Base-by-base conservation (phyloP, 306 rosid genomes). In the Hippophae gyantsensis region DNA sequence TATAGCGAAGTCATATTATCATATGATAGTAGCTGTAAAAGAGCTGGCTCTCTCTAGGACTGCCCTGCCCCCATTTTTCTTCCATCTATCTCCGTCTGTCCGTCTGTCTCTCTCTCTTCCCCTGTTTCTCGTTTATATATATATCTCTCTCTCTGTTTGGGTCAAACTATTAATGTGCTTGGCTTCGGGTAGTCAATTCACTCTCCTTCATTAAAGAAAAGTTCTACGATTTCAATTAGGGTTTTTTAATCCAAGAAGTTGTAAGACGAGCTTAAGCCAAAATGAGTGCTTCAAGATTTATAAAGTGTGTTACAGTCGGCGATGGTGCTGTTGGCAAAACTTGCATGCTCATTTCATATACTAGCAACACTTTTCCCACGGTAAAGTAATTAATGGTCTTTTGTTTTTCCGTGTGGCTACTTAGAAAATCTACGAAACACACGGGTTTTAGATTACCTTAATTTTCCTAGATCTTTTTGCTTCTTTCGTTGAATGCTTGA, bases 301-400 rank as follows among this genome's bases (percentile, higher is more conserved):
- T 90, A 8, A 90, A 90, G 86, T 90, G 97, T 49, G 97, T 90
- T 50, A 90, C 97, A 0, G 97, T 90, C 0, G 97, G 97, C 43
- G 97, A 90, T 46, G 95, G 97, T 42, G 97, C 97, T 3, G 95
- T 90, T 41, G 97, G 97, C 70, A 87, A 90, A 74, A 90, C 97
- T 67, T 90, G 97, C 77, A 84, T 90, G 97, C 97, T 87, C 61
- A 90, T 90, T 72, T 90, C 97, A 59, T 86, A 90, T 73, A 90
- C 97, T 72, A 90, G 94, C 86, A 90, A 87, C 78, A 90, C 97
- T 74, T 87, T 90, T 79, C 97, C 96, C 26, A 87, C 96, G 76
- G 97, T 87, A 72, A 59, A 43, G 3, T 6, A 5, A 3, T 53
- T 52, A 52, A 7, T 58, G 50, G 40, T 48, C 10, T 12, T 41